Base-by-base conservation (phyloP, 2,329 filamentous ascomycete genomes). In the Sphaceloma murrayae region DNA sequence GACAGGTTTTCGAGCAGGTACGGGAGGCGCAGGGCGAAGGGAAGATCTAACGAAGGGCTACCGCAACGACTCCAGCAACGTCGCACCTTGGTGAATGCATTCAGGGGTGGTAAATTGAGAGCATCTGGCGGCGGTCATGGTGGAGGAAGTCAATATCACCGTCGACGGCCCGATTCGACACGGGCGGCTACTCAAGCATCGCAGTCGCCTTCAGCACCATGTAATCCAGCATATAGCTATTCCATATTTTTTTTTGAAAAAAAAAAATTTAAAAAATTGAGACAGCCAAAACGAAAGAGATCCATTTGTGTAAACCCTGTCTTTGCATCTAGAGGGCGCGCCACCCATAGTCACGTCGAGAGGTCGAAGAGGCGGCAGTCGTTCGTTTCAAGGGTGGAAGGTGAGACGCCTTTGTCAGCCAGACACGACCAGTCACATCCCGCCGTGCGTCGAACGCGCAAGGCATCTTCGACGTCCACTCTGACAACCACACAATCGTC, bases 1-100 rank as follows among this genome's bases (percentile, higher is more conserved):
- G 7, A 31, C 54, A 82, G 78, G 78, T 96, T 46, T 96, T 96
- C 65, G 91, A 96, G 57, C 88, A 95, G 69, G 89, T 96, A 58
- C 86, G 79, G 66, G 83, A 72, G 51, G 68, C 68, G 22, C 66
- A 68, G 49, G 59, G 62, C n/a, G 61, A 62, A 24, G 67, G 68
- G 48, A 66, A 57, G 48, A 34, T 59, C 30, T 58, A 52, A 36
- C n/a, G n/a, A n/a, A n/a, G n/a, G n/a, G n/a, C n/a, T n/a, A n/a
- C n/a, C n/a, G n/a, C n/a, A n/a, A n/a, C n/a, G n/a, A n/a, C n/a
- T n/a, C n/a, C n/a, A n/a, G n/a, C n/a, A n/a, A n/a, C n/a, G n/a
- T n/a, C n/a, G n/a, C n/a, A n/a, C n/a, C n/a, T n/a, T n/a, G n/a
- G n/a, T n/a, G n/a, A 13, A 13, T 40, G 13, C 36, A 40, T 30